Percentiles rank a stretch among this genome's conserved stretches.
phyloP scores from a whole-genome alignment of 805 yeast species.

The Cyberlindnera euphorbiiphila region DNA sequence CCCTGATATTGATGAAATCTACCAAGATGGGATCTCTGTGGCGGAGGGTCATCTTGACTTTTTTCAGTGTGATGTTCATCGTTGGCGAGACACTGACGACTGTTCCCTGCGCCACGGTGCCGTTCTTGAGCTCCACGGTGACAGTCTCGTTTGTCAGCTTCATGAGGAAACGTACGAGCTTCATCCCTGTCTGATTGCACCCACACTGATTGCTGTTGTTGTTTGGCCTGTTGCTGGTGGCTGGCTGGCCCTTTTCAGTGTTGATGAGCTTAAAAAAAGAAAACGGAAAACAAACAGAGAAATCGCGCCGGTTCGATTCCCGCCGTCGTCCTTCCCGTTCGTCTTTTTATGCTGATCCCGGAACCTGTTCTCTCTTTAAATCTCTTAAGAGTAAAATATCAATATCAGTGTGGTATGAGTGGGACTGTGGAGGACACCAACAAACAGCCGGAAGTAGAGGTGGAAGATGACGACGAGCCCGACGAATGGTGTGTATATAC shows the following conservation, averaged over 20 bases:
- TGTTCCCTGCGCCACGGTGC: constrained; percentile 82
- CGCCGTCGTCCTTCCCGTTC: too few relatives aligned
- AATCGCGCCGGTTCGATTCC: too few relatives aligned
- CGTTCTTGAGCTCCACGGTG: constrained; percentile 88
- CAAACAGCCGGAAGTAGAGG: constrained; percentile 4
- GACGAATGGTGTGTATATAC: constrained; percentile 58
- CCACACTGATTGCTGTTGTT: too few relatives aligned
- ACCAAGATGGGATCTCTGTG: constrained; percentile 65
- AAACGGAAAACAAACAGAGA: too few relatives aligned
- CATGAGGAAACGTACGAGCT: constrained; percentile 73
- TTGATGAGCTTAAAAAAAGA: too few relatives aligned
- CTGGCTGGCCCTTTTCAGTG: too few relatives aligned
- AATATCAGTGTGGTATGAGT: too few relatives aligned
- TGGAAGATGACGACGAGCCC: constrained; percentile 53
- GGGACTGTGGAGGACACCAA: constrained; percentile 26
- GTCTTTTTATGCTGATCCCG: too few relatives aligned
- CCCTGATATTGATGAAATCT: constrained; percentile 81
- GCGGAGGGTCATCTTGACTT: constrained; percentile 72
- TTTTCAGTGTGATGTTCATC: constrained; percentile 82
- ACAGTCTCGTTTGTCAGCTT: constrained; percentile 82
- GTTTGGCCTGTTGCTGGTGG: too few relatives aligned
- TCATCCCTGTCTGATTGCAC: too few relatives aligned
- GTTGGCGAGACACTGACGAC: constrained; percentile 81
- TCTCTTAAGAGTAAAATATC: too few relatives aligned
- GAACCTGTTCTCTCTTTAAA: too few relatives aligned